A percentile compares a stretch with the other conserved stretches of the same genome.
Conservation (phyloP, 2,329 filamentous ascomycete genomes). For the Karstenula rhodostoma region DNA sequence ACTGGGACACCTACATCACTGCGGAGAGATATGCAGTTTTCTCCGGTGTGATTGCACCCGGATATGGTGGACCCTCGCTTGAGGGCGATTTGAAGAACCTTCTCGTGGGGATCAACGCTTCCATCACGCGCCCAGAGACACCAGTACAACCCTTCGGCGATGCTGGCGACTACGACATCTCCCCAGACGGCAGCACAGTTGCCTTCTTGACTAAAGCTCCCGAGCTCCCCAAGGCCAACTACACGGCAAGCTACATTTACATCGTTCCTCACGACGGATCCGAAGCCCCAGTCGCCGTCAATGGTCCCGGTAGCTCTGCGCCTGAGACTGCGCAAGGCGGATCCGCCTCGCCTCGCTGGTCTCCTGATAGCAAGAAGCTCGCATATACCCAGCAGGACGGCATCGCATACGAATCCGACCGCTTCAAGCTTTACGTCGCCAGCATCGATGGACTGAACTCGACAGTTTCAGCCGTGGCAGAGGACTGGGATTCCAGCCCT, state of each 20-base stretch:
- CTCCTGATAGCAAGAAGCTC: conserved; percentile 72
- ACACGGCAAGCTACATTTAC: conserved; percentile 86
- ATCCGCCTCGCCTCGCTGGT: conserved; percentile 73
- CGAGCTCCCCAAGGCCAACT: conserved; percentile 72
- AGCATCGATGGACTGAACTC: conserved; percentile 40
- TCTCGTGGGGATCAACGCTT: conserved; percentile 66
- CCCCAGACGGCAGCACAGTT: conserved; percentile 67
- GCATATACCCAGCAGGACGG: conserved; percentile 79
- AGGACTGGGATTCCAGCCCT: conserved; percentile 46
- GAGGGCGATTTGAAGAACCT: conserved; percentile 54
- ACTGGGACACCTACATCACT: conserved; percentile 80
- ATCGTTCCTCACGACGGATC: conserved; percentile 73
- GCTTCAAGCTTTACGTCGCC: conserved; percentile 61
- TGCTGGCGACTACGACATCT: conserved; percentile 78
- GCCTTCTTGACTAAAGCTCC: conserved; percentile 80
- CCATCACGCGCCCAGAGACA: conserved; percentile 65
- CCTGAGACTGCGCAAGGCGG: conserved; percentile 65
- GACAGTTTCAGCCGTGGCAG: conserved; percentile 36
- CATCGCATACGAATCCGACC: conserved; percentile 77
- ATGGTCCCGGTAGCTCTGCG: conserved; percentile 41
- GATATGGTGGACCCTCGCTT: conserved; percentile 43
- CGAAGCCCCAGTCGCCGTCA: conserved; percentile 40
- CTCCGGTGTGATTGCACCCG: conserved; percentile 66
- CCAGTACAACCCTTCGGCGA: conserved; percentile 83
- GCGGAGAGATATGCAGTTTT: conserved; percentile 76